Percentiles rank a stretch among this genome's conserved stretches.
phyloP scores from a whole-genome alignment of 1,284 basidiomycete genomes.

The Porphyrellus sp. region DNA sequence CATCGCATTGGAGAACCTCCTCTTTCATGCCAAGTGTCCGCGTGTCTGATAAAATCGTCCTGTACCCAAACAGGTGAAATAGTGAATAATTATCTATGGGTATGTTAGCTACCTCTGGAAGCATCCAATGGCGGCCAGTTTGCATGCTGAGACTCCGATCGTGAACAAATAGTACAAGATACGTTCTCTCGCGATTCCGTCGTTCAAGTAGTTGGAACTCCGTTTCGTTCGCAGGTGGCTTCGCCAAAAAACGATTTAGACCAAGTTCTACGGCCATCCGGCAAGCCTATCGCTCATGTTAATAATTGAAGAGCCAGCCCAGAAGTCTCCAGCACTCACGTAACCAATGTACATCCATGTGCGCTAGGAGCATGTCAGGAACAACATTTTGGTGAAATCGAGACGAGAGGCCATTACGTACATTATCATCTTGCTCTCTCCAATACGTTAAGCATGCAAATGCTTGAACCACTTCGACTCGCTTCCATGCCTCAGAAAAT shows the following conservation, averaged over 20 bases:
- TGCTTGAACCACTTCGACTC: slow-evolving; percentile 80
- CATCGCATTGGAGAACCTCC: slow-evolving; percentile 55
- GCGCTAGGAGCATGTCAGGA: slow-evolving; percentile 44
- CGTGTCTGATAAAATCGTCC: slow-evolving; percentile 68
- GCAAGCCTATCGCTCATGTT: slow-evolving; percentile 53
- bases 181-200: slow-evolving; percentile 78
- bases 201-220: slow-evolving; percentile 65
- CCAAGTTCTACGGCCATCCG: slow-evolving; percentile 81
- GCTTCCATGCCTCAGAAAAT: slow-evolving; percentile 72
- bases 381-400: slow-evolving; percentile 10
- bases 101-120: slow-evolving; percentile 52
- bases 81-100: slow-evolving; percentile 1
- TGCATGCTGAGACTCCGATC: slow-evolving; percentile 80
- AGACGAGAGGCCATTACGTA: slow-evolving; percentile 35
- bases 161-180: slow-evolving; percentile 78
- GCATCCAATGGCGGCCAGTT: slow-evolving; percentile 81
- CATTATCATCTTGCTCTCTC: slow-evolving; percentile 79
- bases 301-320: slow-evolving; percentile 4
- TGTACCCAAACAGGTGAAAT: slow-evolving; percentile 16
- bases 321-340: slow-evolving; percentile 41
- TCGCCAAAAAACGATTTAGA: slow-evolving; percentile 62
- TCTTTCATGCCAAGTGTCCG: slow-evolving; percentile 65
- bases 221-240: slow-evolving; percentile 55
- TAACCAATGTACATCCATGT: slow-evolving; percentile 85
- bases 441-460: slow-evolving; percentile 84